Evolutionary conservation across 495 filamentous ascomycete species (phyloP), one percentile per base, ranked within the genome.

Genomic region (Penicillium waksmanii): DNA sequence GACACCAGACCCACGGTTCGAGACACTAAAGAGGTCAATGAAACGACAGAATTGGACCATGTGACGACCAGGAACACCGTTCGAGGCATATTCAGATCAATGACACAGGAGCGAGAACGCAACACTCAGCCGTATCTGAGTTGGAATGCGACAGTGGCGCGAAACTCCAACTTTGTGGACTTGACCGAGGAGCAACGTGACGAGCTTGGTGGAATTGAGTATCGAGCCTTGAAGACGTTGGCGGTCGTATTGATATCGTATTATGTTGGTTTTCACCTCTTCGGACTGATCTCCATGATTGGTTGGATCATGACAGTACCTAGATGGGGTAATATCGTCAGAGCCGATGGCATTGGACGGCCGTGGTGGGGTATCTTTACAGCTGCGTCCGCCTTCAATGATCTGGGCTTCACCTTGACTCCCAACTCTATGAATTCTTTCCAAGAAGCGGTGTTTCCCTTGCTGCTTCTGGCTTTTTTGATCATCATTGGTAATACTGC

Each of bases 331-430:
- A 53, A 76, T 19, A 64, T 91, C 40, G 83, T 97, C n/a, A 76
- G 78, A 4, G 71, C 57, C 3, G 81, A 75, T 65, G 89, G 87
- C 5, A 74, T 88, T 64, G 86, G 78, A 61, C 84, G 86, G 36
- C 81, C 82, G 0, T 98, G 94, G 94, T 98, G 94, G 93, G 92
- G 82, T 5, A 86, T 97, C 58, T 98, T 92, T 77, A 96, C 91
- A 3, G 64, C 91, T 15, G 87, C 80, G 21, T 96, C 94, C 43
- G 78, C 91, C 13, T 97, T 98, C 74, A 96, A 92, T 64, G 92
- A 98, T 73, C 73, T 97, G 25, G 90, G 90, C 9, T 93, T 87
- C 61, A 91, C 91, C 1, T 75, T 98, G 46, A 97, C 92, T 0
- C 92, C 95, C 0, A 91, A 98, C 76, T 96, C 91, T 38, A 96